phyloP scores from a whole-genome alignment of 805 yeast genomes.

The Yamadazyma sp. region DNA sequence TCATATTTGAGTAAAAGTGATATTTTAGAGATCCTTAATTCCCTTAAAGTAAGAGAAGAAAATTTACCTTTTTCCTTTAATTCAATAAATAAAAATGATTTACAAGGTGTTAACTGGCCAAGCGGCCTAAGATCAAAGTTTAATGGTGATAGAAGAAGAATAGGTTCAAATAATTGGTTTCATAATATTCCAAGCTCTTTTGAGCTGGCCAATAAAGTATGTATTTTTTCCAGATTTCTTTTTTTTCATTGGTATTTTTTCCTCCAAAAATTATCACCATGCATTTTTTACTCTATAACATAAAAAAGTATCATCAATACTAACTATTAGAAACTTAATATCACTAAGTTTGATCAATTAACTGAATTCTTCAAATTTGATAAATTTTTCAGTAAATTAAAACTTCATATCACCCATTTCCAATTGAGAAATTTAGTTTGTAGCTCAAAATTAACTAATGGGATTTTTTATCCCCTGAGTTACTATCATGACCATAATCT shows the following conservation, averaged over 20 bases:
- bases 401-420: conserved; percentile 53
- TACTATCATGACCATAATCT: conserved; percentile 27
- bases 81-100: conserved; percentile 16
- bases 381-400: conserved; percentile 40
- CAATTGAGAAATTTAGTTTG: conserved; percentile 53
- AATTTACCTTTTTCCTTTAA: conserved; percentile 26
- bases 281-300: too few species aligned
- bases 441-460: conserved; percentile 27
- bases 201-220: conserved; percentile 30
- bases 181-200: conserved; percentile 34
- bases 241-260: background rate
- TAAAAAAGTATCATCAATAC: conserved; percentile 19
- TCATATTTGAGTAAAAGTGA: conserved; percentile 33
- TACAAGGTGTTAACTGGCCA: conserved; percentile 39
- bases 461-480: conserved; percentile 40
- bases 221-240: conserved; percentile 13
- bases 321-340: conserved; percentile 18
- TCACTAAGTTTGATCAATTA: conserved; percentile 15
- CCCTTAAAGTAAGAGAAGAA: conserved; percentile 35
- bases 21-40: conserved; percentile 32
- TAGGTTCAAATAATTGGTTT: conserved; percentile 37
- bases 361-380: conserved; percentile 39
- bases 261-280: too few species aligned
- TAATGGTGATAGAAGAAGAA: conserved; percentile 28
- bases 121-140: conserved; percentile 29